These are phyloP conservation scores for Agrocybe praecox DNA, from an alignment of 768 basidiomycete genomes.

Conservation along the genomic window DNA sequence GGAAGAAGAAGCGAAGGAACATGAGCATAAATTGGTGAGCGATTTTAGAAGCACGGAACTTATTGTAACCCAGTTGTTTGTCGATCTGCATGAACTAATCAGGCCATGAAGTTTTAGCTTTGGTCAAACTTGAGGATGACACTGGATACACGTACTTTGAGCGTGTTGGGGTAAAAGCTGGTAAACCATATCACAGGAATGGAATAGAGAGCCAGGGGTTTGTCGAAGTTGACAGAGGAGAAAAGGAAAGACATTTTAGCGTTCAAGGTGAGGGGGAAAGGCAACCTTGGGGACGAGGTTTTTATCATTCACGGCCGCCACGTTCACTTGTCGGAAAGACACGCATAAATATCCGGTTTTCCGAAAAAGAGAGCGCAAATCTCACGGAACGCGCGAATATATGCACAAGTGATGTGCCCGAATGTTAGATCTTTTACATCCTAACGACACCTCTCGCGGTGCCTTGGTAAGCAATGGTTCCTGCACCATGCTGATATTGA, in stretches of 20 bases:
- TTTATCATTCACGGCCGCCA: no score
- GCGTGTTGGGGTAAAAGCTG: constrained; percentile 30
- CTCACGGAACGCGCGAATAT: no score
- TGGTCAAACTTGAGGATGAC: neutral
- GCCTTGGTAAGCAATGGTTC: no score
- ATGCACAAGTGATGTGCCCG: no score
- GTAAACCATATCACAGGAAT: constrained; percentile 37
- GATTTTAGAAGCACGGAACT: constrained; percentile 24
- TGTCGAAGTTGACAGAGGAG: constrained; percentile 15
- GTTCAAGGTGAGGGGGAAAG: constrained; percentile 5
- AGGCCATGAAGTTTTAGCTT: neutral
- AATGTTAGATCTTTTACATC: no score
- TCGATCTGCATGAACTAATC: constrained; percentile 27
- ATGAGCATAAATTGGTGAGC: neutral
- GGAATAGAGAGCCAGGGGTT: constrained; percentile 37
- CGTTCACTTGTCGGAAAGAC: no score
- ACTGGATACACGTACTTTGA: constrained; percentile 24
- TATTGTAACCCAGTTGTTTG: constrained; percentile 33
- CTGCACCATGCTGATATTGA: no score
- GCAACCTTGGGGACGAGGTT: neutral
- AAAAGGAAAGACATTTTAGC: constrained; percentile 9
- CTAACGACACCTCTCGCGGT: no score
- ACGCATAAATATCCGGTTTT: no score
- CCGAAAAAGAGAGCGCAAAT: no score
- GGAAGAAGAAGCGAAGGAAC: neutral